Percentiles rank a stretch among this genome's conserved stretches.
phyloP scores from a whole-genome alignment of 305 asterid genomes.

The Ruellia speciosa region DNA sequence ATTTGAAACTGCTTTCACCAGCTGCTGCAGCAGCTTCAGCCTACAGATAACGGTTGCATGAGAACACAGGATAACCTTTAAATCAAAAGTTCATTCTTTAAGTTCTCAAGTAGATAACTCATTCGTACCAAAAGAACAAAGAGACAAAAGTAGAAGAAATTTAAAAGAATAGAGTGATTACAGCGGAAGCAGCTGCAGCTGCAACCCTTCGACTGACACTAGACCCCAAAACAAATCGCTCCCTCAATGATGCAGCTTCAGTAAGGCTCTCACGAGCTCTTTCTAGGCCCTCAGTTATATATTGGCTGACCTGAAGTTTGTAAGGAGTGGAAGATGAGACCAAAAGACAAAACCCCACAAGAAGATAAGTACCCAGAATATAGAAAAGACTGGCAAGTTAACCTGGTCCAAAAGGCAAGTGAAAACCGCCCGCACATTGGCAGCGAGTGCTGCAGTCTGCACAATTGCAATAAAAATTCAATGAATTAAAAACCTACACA shows the following conservation, averaged over 20 bases:
- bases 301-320: constrained; percentile 62
- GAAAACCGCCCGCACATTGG: constrained; percentile 8
- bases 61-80: not conserved
- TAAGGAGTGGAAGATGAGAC: constrained; percentile 17
- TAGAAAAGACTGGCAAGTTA: constrained; percentile 23
- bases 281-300: constrained; percentile 92
- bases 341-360: constrained; percentile 14
- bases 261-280: constrained; percentile 85
- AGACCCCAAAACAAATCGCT: constrained; percentile 79
- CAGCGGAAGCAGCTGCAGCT: constrained; percentile 94
- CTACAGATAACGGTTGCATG: constrained; percentile 29
- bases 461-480: not conserved
- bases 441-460: not conserved
- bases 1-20: constrained; percentile 94
- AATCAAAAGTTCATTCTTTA: too few species aligned
- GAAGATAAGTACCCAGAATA: constrained; percentile 20
- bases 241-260: constrained; percentile 93
- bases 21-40: constrained; percentile 99
- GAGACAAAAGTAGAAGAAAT: not conserved
- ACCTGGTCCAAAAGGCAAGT: constrained; percentile 89
- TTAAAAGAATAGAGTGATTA: constrained; percentile 32
- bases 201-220: constrained; percentile 89
- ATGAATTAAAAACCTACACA: constrained; percentile 10
- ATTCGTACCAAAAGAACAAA: not conserved
- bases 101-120: too few species aligned